These are phyloP conservation scores for Bretschneidera sinensis DNA, from an alignment of 345 rosid species.

Conservation along the genomic window DNA sequence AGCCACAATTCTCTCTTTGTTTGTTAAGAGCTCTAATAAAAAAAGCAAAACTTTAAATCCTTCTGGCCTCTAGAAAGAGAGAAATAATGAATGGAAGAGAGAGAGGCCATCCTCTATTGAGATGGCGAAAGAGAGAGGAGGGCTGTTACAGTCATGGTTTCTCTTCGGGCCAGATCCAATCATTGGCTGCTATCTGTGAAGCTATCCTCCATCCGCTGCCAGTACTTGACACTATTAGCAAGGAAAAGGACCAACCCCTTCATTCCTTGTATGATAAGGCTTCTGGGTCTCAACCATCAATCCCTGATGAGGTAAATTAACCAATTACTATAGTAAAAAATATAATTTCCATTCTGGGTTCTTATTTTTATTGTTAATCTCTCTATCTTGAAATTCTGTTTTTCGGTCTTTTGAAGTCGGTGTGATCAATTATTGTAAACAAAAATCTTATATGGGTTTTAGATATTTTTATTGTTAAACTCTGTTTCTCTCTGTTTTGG, in stretches of 20 bases:
- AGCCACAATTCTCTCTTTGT: too few species aligned
- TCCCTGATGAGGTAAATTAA: slow-evolving; percentile 55
- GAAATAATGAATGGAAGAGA: slow-evolving; percentile 4
- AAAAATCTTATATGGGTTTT: background rate
- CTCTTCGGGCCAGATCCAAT: slow-evolving; percentile 53
- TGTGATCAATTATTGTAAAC: background rate
- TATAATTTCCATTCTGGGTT: background rate
- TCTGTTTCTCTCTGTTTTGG: background rate
- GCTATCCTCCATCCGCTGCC: slow-evolving; percentile 60
- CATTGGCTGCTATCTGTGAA: slow-evolving; percentile 55
- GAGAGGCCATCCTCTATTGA: slow-evolving; percentile 49
- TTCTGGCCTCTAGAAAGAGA: too few species aligned
- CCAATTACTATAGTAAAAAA: background rate
- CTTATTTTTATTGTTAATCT: background rate
- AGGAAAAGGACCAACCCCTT: slow-evolving; percentile 30
- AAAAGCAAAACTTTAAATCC: too few species aligned
- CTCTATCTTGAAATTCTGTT: background rate
- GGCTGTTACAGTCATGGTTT: slow-evolving; percentile 53
- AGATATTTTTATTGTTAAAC: background rate
- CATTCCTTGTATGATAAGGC: slow-evolving; percentile 33
- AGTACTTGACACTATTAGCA: slow-evolving; percentile 10
- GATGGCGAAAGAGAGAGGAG: slow-evolving; percentile 30
- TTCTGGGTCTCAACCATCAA: slow-evolving; percentile 54
- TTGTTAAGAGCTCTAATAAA: too few species aligned
- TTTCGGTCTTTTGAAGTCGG: background rate